Evolutionary conservation across 805 yeast genomes (phyloP).

Genomic region (Ogataea salicorniae): DNA sequence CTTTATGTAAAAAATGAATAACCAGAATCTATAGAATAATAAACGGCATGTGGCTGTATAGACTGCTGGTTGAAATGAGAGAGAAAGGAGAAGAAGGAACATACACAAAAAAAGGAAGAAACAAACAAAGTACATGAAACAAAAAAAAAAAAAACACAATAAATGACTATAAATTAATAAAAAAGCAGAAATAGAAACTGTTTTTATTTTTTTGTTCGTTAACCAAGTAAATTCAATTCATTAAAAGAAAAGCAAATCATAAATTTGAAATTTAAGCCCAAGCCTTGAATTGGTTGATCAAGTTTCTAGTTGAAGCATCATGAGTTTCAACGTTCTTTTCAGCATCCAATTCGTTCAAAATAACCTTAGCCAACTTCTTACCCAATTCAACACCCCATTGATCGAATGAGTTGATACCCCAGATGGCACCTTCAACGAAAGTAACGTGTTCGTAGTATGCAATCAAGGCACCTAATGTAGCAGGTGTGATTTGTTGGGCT

Average conservation of each 20-base stretch:
- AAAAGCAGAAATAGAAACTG: too few species aligned
- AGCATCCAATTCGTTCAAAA: constrained; percentile 81
- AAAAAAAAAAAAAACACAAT: too few species aligned
- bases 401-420: constrained; percentile 99
- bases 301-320: constrained; percentile 86
- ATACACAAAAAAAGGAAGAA: too few species aligned
- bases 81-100: too few species aligned
- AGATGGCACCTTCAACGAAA: constrained; percentile 96
- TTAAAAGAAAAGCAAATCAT: too few species aligned
- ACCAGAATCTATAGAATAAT: background rate
- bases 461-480: constrained; percentile 90
- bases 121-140: too few species aligned
- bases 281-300: constrained; percentile 91
- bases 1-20: background rate
- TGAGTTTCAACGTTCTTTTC: constrained; percentile 54
- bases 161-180: too few species aligned
- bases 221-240: too few species aligned
- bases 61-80: too few species aligned
- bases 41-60: background rate
- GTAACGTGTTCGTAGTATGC: constrained; percentile 98
- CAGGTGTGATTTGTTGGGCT: constrained; percentile 95
- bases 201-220: too few species aligned
- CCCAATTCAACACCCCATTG: constrained; percentile 99
- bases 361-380: constrained; percentile 93
- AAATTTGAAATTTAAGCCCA: constrained; percentile 45